These are phyloP conservation scores for Cladophialophora carrionii DNA, from an alignment of 2,329 filamentous ascomycete species.

Conservation along the genomic window DNA sequence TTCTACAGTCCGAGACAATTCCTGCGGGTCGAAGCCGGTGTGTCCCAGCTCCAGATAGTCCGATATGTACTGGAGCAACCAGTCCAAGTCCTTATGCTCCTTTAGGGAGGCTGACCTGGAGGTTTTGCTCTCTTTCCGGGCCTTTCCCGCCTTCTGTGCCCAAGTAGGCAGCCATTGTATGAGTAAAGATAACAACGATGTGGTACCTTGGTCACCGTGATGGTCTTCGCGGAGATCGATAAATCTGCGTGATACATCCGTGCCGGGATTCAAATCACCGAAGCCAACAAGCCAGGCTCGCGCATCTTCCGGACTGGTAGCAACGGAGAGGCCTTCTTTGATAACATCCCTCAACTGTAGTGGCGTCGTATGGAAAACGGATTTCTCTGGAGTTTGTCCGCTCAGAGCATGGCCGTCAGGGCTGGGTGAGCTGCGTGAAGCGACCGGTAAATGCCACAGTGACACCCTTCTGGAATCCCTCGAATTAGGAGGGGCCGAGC, in stretches of 20 bases:
- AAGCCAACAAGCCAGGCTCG: conserved; percentile 34
- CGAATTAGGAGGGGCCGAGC: conserved; percentile 21
- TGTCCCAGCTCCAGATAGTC: conserved; percentile 35
- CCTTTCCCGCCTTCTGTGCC: conserved; percentile 28
- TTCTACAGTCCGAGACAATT: conserved; percentile 27
- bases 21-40: conserved; percentile 21
- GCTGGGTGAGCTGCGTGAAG: conserved; percentile 22
- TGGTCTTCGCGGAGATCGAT: conserved; percentile 21
- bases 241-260: conserved; percentile 34
- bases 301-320: conserved; percentile 29
- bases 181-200: conserved; percentile 31
- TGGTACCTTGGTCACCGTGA: conserved; percentile 17
- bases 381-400: conserved; percentile 22
- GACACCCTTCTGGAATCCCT: conserved; percentile 26
- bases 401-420: conserved; percentile 16
- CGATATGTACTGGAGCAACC: conserved; percentile 33
- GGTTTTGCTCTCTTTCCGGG: conserved; percentile 28
- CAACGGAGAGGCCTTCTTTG: conserved; percentile 18
- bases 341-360: conserved; percentile 22
- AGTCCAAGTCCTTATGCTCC: conserved; percentile 32
- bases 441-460: conserved; percentile 21
- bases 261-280: conserved; percentile 31
- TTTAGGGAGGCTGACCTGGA: conserved; percentile 25
- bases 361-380: background rate
- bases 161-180: conserved; percentile 31